Percentiles rank a stretch among this genome's conserved stretches.
These are phyloP conservation scores for Scleroderma citrinum DNA, from an alignment of 768 basidiomycete species.

Conservation along the genomic window DNA sequence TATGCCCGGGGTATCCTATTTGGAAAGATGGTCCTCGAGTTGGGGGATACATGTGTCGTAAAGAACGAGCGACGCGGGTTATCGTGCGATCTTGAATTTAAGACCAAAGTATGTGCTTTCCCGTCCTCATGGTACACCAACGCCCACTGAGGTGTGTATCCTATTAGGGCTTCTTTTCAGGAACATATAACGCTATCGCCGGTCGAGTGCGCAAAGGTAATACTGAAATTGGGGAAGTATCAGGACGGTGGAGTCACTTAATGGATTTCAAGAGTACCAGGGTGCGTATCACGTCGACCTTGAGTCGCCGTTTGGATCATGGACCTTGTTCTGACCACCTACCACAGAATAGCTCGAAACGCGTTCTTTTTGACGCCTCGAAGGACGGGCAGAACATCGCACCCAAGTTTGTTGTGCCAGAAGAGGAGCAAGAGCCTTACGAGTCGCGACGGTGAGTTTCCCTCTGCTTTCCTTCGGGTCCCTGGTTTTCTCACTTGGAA, in stretches of 20 bases:
- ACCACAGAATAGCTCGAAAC: constrained; percentile 57
- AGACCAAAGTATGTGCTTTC: constrained; percentile 70
- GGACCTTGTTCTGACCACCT: not conserved
- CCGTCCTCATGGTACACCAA: too few relatives aligned
- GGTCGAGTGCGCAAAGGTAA: constrained; percentile 68
- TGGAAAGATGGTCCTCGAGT: constrained; percentile 93
- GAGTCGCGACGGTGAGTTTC: constrained; percentile 74
- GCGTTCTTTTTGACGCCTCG: constrained; percentile 77
- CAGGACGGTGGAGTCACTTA: constrained; percentile 83
- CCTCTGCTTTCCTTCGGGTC: not conserved
- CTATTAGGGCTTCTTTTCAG: constrained; percentile 88
- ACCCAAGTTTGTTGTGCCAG: constrained; percentile 80
- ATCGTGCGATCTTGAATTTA: constrained; percentile 87
- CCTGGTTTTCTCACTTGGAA: not conserved
- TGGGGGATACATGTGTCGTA: constrained; percentile 85
- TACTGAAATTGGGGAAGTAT: constrained; percentile 75
- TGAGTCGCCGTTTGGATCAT: not conserved
- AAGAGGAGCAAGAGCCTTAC: constrained; percentile 81
- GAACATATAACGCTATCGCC: constrained; percentile 86
- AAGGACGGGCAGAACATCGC: constrained; percentile 69
- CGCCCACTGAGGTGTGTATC: too few relatives aligned
- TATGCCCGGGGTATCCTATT: constrained; percentile 84
- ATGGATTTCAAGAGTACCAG: constrained; percentile 79
- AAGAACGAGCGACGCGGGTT: constrained; percentile 75
- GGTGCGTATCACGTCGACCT: constrained; percentile 35